phyloP scores from a whole-genome alignment of 1,139 yeast genomes.

The Pichia sp. region DNA sequence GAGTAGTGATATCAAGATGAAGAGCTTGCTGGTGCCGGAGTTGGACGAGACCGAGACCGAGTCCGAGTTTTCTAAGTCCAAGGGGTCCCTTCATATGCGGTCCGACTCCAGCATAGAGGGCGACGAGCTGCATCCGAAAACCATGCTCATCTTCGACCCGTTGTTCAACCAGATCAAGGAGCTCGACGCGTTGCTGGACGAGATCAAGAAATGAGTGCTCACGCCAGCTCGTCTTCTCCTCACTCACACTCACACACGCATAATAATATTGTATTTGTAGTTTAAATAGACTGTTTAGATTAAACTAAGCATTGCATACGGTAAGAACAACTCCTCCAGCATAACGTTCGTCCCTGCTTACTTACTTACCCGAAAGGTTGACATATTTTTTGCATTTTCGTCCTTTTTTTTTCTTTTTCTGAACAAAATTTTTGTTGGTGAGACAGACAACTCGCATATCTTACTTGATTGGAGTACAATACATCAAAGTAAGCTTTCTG shows the following conservation, averaged over 20 bases:
- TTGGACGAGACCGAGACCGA: background rate
- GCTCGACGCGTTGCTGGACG: constrained; percentile 34
- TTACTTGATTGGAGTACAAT: background rate
- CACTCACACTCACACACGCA: background rate
- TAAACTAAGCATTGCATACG: background rate
- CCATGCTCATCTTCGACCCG: constrained; percentile 46
- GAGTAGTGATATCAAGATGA: constrained; percentile 9
- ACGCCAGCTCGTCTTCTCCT: background rate
- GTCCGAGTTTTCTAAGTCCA: constrained; percentile 5
- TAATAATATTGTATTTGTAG: background rate
- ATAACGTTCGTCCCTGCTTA: background rate
- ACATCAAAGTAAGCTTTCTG: no score
- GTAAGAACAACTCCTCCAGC: background rate
- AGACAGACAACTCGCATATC: background rate
- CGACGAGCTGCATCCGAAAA: constrained; percentile 36
- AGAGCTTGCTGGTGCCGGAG: constrained; percentile 2
- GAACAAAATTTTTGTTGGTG: background rate
- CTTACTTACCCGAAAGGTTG: background rate
- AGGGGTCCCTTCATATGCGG: constrained; percentile 4
- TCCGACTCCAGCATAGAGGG: background rate
- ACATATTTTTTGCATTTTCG: background rate
- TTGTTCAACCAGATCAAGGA: constrained; percentile 47
- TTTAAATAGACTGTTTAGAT: background rate
- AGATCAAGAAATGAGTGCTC: constrained; percentile 7
- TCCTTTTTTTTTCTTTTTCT: background rate